Evolutionary conservation across 148 eudicot species (phyloP).

Genomic region (Cornus florida): DNA sequence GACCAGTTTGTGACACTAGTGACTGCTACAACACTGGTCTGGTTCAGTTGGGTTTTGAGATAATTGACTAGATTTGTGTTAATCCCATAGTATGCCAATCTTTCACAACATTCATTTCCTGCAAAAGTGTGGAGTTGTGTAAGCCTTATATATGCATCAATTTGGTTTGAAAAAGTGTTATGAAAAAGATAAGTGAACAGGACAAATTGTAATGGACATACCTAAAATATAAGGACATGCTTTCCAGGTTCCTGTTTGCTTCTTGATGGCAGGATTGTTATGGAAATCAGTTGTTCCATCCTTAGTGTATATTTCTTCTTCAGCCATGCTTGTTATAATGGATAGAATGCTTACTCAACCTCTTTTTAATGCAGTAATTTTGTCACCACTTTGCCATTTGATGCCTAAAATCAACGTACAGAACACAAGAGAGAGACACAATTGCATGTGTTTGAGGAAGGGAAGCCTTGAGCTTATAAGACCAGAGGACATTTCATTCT

Average conservation of each 20-base stretch:
- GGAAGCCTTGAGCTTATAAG: not conserved
- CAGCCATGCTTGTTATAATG: constrained; percentile 11
- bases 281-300: constrained; percentile 59
- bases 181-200: not conserved
- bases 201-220: constrained; percentile 6
- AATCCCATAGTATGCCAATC: not conserved
- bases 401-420: not conserved
- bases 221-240: constrained; percentile 69
- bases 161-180: not conserved
- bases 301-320: constrained; percentile 32
- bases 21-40: not conserved
- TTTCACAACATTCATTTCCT: constrained; percentile 48
- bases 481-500: not conserved
- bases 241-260: constrained; percentile 58
- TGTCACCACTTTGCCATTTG: not conserved
- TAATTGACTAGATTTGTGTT: not conserved
- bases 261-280: constrained; percentile 44
- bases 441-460: not conserved
- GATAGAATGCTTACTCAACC: too few species aligned
- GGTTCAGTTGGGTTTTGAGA: not conserved
- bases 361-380: not conserved
- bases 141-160: not conserved
- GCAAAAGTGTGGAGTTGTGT: not conserved
- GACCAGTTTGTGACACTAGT: constrained; percentile 44
- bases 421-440: not conserved